Evolutionary conservation across 148 eudicot species (phyloP).

Genomic region (Arbutus unedo): DNA sequence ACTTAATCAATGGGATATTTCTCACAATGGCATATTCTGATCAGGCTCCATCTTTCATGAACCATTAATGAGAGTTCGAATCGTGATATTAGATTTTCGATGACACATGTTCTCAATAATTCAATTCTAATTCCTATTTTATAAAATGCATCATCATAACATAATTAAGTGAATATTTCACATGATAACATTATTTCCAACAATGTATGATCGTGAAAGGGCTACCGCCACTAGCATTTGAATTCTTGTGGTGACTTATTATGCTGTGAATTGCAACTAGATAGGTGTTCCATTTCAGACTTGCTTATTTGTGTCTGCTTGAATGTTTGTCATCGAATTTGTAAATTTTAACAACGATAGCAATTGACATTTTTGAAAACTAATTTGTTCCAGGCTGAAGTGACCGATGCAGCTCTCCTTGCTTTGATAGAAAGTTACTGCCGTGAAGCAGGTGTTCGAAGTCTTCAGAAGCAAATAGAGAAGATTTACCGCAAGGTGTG

Average conservation of each 20-base stretch:
- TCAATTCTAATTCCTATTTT: too few relatives aligned
- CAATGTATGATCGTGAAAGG: background rate
- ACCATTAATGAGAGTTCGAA: too few relatives aligned
- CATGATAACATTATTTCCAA: too few relatives aligned
- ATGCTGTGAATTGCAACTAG: background rate
- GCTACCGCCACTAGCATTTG: background rate
- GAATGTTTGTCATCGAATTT: background rate
- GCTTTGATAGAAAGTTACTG: conserved; percentile 90
- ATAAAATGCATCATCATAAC: too few relatives aligned
- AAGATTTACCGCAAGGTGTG: conserved; percentile 93
- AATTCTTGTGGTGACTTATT: background rate
- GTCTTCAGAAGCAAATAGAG: conserved; percentile 97
- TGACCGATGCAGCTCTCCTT: conserved; percentile 87
- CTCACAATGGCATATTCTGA: too few relatives aligned
- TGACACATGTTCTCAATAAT: too few relatives aligned
- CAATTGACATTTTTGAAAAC: background rate
- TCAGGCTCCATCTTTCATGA: too few relatives aligned
- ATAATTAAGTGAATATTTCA: too few relatives aligned
- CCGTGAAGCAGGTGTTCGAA: conserved; percentile 96
- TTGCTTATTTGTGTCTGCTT: background rate
- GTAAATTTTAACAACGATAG: background rate
- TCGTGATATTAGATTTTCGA: too few relatives aligned
- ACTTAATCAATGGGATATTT: too few relatives aligned
- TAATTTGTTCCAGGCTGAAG: conserved; percentile 64
- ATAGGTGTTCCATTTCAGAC: background rate